These are phyloP conservation scores for Microstroma glucosiphilum DNA, from an alignment of 1,284 basidiomycete genomes.

Conservation along the genomic window DNA sequence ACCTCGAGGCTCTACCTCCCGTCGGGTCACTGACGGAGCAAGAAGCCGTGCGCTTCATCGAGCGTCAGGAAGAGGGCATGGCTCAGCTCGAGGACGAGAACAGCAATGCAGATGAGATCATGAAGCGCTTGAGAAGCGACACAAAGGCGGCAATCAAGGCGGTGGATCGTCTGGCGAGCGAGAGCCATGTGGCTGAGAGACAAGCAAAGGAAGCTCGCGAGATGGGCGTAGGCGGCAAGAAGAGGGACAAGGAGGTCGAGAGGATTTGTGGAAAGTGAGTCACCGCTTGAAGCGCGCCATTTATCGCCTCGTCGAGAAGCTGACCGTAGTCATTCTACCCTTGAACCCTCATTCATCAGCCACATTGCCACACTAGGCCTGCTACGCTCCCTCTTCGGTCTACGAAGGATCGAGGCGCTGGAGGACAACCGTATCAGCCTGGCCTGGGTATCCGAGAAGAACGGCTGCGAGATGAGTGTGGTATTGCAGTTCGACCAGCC, in stretches of 20 bases:
- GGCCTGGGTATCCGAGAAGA: not conserved
- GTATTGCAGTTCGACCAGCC: constrained; percentile 1
- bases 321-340: too few species aligned
- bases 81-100: not conserved
- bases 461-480: constrained; percentile 2
- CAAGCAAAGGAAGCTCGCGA: constrained; percentile 1
- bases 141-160: constrained; percentile 5
- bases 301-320: too few species aligned
- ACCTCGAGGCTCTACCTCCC: not conserved
- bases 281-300: too few species aligned
- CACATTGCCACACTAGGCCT: not conserved
- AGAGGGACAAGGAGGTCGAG: constrained; percentile 5
- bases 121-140: not conserved
- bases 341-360: not conserved
- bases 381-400: not conserved
- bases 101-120: not conserved
- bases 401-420: constrained; percentile 2
- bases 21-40: not conserved
- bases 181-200: constrained; percentile 3
- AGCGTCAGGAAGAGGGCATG: constrained; percentile 3
- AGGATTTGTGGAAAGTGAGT: not conserved
- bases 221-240: constrained; percentile 2
- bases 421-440: constrained; percentile 4
- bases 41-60: constrained; percentile 3
- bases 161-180: not conserved